phyloP scores from a whole-genome alignment of 1,139 yeast species.

The Magnusiomyces magnusii region DNA sequence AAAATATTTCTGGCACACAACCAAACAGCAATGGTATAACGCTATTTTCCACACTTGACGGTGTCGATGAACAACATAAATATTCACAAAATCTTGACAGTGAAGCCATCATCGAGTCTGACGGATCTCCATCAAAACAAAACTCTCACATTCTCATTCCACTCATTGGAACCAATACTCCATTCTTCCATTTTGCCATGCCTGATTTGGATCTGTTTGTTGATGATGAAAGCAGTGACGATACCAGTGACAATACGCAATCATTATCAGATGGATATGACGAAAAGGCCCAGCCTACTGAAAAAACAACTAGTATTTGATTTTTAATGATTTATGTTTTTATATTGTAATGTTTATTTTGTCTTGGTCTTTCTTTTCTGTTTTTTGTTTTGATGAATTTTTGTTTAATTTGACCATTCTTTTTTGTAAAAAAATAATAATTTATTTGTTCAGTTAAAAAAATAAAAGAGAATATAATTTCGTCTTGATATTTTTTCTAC shows the following conservation, averaged over 20 bases:
- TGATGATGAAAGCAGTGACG: neutral
- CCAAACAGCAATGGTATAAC: neutral
- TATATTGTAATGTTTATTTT: neutral
- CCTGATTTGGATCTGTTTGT: slow-evolving; percentile 50
- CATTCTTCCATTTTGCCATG: slow-evolving; percentile 81
- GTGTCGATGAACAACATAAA: neutral
- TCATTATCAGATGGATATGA: neutral
- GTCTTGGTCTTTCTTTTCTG: neutral
- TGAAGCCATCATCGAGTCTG: neutral
- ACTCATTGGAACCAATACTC: slow-evolving; percentile 64
- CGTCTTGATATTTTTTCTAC: too few relatives aligned
- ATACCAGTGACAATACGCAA: neutral
- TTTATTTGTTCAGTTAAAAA: too few relatives aligned
- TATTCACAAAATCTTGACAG: neutral
- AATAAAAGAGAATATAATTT: too few relatives aligned
- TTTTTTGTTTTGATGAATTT: too few relatives aligned
- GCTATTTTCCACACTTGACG: neutral
- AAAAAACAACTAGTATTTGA: too few relatives aligned
- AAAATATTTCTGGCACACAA: neutral
- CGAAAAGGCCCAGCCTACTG: neutral
- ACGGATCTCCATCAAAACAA: neutral
- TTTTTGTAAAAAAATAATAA: too few relatives aligned
- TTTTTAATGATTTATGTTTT: neutral
- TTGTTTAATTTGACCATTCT: too few relatives aligned
- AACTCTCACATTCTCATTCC: slow-evolving; percentile 37